Evolutionary conservation across 148 eudicot species (phyloP).

Genomic region (Arctostaphylos glauca): DNA sequence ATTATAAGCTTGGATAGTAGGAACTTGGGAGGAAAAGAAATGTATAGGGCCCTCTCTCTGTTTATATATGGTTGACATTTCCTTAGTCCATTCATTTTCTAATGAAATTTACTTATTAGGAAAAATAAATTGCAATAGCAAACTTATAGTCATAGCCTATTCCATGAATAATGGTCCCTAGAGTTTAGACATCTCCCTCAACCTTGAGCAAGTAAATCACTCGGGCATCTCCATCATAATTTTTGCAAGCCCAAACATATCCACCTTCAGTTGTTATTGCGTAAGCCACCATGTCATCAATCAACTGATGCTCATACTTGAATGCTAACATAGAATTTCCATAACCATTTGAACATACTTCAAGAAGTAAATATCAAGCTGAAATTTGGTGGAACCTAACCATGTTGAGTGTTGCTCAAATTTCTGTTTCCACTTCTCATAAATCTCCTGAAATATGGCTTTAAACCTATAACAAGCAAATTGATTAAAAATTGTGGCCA

Average conservation of each 20-base stretch:
- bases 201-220: constrained; percentile 90
- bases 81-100: not conserved
- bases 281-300: constrained; percentile 88
- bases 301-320: constrained; percentile 79
- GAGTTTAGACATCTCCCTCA: constrained; percentile 20
- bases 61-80: not conserved
- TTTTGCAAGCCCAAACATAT: constrained; percentile 86
- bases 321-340: constrained; percentile 10
- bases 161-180: not conserved
- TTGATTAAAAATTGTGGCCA: not conserved
- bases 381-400: constrained; percentile 29
- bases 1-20: not conserved
- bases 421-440: constrained; percentile 68
- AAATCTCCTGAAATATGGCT: constrained; percentile 74
- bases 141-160: not conserved
- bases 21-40: not conserved
- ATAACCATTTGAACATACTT: constrained; percentile 10
- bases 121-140: not conserved
- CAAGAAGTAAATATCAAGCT: constrained; percentile 4
- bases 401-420: constrained; percentile 74
- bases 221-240: constrained; percentile 80
- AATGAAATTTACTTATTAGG: not conserved
- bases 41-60: not conserved
- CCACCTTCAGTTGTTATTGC: constrained; percentile 70
- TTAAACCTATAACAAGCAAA: constrained; percentile 49